A percentile compares a stretch with the other conserved stretches of the same genome.
phyloP scores from a whole-genome alignment of 495 filamentous ascomycete species.

The Aspergillus baeticus region DNA sequence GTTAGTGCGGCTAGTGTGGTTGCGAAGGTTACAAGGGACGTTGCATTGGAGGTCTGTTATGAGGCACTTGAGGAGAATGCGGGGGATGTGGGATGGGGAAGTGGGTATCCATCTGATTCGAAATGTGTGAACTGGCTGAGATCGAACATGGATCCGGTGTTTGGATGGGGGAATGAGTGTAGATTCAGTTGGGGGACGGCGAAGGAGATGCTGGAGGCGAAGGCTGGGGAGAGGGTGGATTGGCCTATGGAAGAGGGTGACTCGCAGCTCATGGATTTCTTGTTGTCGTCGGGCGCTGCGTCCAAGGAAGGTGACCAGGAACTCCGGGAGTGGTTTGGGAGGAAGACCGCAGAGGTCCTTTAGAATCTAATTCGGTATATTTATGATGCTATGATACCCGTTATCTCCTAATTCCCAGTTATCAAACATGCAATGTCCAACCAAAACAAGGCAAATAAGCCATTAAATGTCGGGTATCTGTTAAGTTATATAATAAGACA shows the following conservation, averaged over 20 bases:
- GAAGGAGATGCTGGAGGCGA: constrained; percentile 83
- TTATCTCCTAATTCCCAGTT: neutral
- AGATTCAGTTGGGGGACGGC: constrained; percentile 94
- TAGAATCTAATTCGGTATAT: constrained; percentile 17
- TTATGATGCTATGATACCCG: constrained; percentile 11
- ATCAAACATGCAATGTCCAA: neutral
- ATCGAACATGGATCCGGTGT: constrained; percentile 83
- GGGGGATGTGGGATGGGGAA: constrained; percentile 65
- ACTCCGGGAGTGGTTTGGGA: constrained; percentile 44
- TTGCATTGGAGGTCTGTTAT: constrained; percentile 76
- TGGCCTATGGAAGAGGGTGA: constrained; percentile 76
- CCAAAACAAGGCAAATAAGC: neutral
- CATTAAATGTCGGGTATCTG: constrained; percentile 11
- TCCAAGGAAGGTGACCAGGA: constrained; percentile 28
- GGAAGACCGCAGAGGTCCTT: constrained; percentile 32
- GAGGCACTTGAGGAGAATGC: constrained; percentile 33
- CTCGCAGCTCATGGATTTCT: constrained; percentile 72
- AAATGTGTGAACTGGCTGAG: constrained; percentile 79
- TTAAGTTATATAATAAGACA: neutral
- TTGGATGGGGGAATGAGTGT: constrained; percentile 92
- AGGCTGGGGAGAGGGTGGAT: constrained; percentile 66
- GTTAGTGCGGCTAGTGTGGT: constrained; percentile 92
- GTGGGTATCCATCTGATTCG: constrained; percentile 88
- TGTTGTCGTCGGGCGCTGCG: constrained; percentile 36
- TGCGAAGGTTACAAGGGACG: constrained; percentile 93